Evolutionary conservation across 495 filamentous ascomycete species (phyloP), one percentile per base, ranked within the genome.

Genomic region (Chaetomium fimeti): DNA sequence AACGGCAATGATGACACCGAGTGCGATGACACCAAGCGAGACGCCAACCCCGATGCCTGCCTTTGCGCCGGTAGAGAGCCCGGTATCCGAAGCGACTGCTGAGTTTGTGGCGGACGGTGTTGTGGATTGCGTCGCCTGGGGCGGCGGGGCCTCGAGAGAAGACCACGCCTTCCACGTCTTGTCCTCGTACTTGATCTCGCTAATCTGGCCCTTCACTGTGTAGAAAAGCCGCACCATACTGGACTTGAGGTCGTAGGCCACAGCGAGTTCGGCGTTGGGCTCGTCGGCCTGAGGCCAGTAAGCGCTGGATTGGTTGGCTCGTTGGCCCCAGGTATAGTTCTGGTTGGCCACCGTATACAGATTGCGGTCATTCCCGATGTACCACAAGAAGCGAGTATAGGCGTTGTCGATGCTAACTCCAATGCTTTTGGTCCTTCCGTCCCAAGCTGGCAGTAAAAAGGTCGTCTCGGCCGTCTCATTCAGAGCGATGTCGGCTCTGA

Each of bases 41-140:
- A 77, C 72, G 18, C 76, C 77, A 4, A 74, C 70, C 16, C 72
- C 76, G 20, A 80, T 69, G 49, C 76, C 76, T 4, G 69, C 73
- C 57, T 77, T 77, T 60, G 75, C 75, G 13, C 71, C 74, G 5
- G 66, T 59, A 5, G 75, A 75, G 15, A 78, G 72, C 5, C 70
- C 71, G 28, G 59, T 22, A n/a, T 49, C 48, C 5, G 51, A 40
- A 40, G 62, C 40, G 5, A 53, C 36, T 13, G 60, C 45, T 6
- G 68, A 56, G 18, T 11, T 5, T 7, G 63, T 42, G 0, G 58
- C 28, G 5, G 29, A 27, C 13, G 64, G 22, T 3, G 12, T 15
- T 25, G 57, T 22, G 38, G 18, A 18, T 25, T 43, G 32, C 47
- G 36, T 28, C 5, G 64, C 18, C 20, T 0, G 22, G 18, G 62